phyloP scores from a whole-genome alignment of 768 basidiomycete species.

The Mrakia blollopis region DNA sequence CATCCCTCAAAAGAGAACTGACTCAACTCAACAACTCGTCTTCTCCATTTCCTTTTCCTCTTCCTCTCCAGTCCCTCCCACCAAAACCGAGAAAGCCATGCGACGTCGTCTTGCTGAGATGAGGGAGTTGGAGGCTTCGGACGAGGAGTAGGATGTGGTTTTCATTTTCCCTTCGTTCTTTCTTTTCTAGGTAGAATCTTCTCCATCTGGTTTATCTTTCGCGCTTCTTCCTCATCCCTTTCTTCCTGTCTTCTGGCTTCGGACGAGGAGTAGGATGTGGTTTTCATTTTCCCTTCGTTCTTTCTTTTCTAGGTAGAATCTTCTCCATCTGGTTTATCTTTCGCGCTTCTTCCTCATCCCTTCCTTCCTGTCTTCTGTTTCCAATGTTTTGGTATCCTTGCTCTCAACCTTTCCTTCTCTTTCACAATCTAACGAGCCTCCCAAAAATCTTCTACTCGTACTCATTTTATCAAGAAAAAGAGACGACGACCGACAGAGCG shows the following conservation, averaged over 20 bases:
- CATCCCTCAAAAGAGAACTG: too few species aligned
- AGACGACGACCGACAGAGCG: too few species aligned
- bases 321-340: too few species aligned
- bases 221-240: too few species aligned
- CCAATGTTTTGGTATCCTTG: too few species aligned
- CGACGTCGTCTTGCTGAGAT: conserved; percentile 72
- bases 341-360: too few species aligned
- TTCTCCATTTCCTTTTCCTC: background rate
- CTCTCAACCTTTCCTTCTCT: too few species aligned
- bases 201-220: too few species aligned
- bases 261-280: conserved; percentile 36
- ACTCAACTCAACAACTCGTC: too few species aligned
- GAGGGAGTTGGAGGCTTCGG: conserved; percentile 64
- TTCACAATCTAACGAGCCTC: too few species aligned
- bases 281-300: background rate
- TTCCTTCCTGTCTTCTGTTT: background rate
- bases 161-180: background rate
- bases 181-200: background rate
- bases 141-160: conserved; percentile 31
- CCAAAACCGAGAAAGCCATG: conserved; percentile 87
- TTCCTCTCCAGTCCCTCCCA: conserved; percentile 57
- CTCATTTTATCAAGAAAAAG: too few species aligned
- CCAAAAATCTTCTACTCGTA: too few species aligned
- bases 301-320: background rate
- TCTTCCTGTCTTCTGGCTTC: conserved; percentile 50